Percentiles rank a stretch among this genome's conserved stretches.
Conservation (phyloP, 2,329 filamentous ascomycete genomes). For the Diaporthe sp. region DNA sequence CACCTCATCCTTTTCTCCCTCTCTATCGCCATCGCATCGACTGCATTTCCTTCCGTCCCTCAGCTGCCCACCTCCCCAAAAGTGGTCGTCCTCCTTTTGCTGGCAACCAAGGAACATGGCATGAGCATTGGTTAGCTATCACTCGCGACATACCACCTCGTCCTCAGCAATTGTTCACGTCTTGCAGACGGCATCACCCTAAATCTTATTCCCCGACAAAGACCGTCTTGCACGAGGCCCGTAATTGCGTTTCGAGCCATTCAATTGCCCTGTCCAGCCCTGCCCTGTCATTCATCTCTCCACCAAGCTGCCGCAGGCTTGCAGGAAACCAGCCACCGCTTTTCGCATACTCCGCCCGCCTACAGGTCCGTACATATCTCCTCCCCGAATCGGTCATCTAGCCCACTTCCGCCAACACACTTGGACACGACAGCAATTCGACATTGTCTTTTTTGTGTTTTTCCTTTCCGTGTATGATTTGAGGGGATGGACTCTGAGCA, state of each 20-base stretch:
- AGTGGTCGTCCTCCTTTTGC: constrained; percentile 7
- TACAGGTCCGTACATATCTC: constrained; percentile 27
- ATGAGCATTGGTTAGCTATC: constrained; percentile 28
- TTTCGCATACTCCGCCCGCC: constrained; percentile 32
- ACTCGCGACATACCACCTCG: constrained; percentile 30
- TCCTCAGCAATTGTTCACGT: constrained; percentile 1
- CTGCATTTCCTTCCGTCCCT: neutral
- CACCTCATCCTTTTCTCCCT: constrained; percentile 22
- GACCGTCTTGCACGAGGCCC: neutral
- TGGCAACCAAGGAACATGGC: constrained; percentile 17
- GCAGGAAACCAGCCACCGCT: constrained; percentile 36
- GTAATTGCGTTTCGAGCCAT: constrained; percentile 3
- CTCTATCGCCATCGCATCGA: neutral
- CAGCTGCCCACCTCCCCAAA: neutral
- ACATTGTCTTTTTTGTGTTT: constrained; percentile 25
- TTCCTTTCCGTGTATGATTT: constrained; percentile 10
- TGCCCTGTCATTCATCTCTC: constrained; percentile 11
- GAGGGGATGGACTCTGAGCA: constrained; percentile 19
- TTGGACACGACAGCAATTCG: constrained; percentile 29
- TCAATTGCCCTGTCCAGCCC: constrained; percentile 3
- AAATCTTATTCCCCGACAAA: constrained; percentile 29
- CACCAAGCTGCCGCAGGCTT: constrained; percentile 24
- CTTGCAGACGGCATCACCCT: constrained; percentile 25
- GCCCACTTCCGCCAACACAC: constrained; percentile 30
- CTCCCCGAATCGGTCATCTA: constrained; percentile 29